Percentiles rank a stretch among this genome's conserved stretches.
Conservation (phyloP, 805 yeast species). For the Saturnispora mendoncae region DNA sequence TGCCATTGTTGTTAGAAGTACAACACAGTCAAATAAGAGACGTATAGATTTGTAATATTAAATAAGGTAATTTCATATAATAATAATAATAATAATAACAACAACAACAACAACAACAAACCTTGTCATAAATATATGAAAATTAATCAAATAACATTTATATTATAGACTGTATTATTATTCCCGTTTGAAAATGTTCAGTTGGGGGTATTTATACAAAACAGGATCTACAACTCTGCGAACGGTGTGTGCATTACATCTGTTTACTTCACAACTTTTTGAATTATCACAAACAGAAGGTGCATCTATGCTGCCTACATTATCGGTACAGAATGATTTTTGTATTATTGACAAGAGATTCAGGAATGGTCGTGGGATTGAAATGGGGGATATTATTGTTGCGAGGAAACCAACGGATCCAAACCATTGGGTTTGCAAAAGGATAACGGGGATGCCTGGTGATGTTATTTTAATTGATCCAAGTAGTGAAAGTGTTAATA, state of each 20-base stretch:
- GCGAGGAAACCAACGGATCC: conserved; percentile 89
- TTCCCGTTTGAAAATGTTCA: not conserved
- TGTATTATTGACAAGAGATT: conserved; percentile 65
- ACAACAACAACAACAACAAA: too few relatives aligned
- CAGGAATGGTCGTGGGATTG: conserved; percentile 54
- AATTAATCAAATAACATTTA: too few relatives aligned
- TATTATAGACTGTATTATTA: too few relatives aligned
- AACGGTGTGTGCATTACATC: conserved; percentile 58
- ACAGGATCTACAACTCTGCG: conserved; percentile 37
- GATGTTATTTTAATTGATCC: conserved; percentile 80
- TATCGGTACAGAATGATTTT: conserved; percentile 64
- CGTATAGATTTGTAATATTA: conserved; percentile 6
- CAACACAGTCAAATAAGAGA: conserved; percentile 4
- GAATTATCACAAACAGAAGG: conserved; percentile 61
- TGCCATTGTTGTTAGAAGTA: conserved; percentile 2
- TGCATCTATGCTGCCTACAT: conserved; percentile 91
- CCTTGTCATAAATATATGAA: too few relatives aligned
- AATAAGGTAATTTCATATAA: not conserved
- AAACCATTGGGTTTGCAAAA: conserved; percentile 74
- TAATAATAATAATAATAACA: too few relatives aligned
- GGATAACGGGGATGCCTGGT: conserved; percentile 95
- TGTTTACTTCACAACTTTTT: conserved; percentile 27
- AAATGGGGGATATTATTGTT: conserved; percentile 81
- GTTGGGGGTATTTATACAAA: conserved; percentile 2
- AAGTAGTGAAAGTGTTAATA: conserved; percentile 42